Base-by-base conservation (phyloP, 2,329 filamentous ascomycete species). In the Corinectria fuckeliana region DNA sequence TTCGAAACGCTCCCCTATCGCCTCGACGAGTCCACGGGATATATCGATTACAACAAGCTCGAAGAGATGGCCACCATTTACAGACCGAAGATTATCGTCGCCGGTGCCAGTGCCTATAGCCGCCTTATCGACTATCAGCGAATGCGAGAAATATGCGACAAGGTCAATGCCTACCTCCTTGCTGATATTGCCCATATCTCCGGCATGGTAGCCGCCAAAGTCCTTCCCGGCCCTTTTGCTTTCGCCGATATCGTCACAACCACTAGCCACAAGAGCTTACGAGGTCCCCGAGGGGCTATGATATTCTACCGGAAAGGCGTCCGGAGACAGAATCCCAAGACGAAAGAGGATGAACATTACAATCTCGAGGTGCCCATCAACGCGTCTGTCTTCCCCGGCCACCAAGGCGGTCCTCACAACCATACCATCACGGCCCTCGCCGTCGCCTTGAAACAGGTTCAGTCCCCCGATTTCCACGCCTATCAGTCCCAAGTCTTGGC, bases 141-240 rank as follows among this genome's bases (percentile, higher is more conserved):
- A 69, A 95, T 99, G 86, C 91, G 92, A 66, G 86, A 92, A 69
- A 95, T 97, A 65, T 91, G 91, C 69, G 91, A 97, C 78, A 96
- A 96, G 80, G 86, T 92, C 57, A 92, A 93, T 70, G 92, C 92
- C 72, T 99, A 98, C 79, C 85, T 99, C 58, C 82, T 99, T 62
- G 92, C 92, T 69, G 95, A 99, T 74, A 97, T 99, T 88, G 95
- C 95, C 52, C 95, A 99, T 74, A 96, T 99, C 68, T 98, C 94
- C 9, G 95, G 95, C 66, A 82, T 99, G 63, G 88, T 99, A 50
- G 93, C 95, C 41, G 94, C 92, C 69, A 93, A 93, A 72, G 93
- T 97, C 55, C 88, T 97, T 66, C 92, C 93, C 41, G 90, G 91
- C 61, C 95, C 95, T 50, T 99, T 98, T 78, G 85, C 86, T 66